phyloP scores from a whole-genome alignment of 352 stramenopile genomes.

The Globisporangium heterothallicum region DNA sequence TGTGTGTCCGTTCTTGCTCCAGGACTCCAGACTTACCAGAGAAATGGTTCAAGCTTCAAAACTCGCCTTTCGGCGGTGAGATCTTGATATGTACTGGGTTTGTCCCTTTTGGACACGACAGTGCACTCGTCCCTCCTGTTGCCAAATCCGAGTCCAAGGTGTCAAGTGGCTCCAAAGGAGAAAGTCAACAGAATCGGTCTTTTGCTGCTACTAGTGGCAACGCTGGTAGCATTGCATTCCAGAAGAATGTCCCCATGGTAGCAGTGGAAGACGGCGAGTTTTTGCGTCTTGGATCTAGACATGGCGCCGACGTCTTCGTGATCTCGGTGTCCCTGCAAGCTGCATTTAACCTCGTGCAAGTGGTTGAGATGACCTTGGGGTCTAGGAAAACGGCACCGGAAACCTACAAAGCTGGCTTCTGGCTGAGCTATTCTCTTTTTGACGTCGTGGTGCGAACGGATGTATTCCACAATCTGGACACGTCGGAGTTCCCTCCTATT shows the following conservation, averaged over 20 bases:
- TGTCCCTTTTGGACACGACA: neutral
- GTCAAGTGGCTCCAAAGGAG: too few species aligned
- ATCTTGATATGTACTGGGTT: conserved; percentile 42
- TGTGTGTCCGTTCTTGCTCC: neutral
- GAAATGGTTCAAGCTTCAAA: conserved; percentile 70
- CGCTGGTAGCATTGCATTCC: neutral
- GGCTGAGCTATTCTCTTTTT: conserved; percentile 83
- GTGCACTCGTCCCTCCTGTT: neutral
- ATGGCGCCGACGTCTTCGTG: conserved; percentile 48
- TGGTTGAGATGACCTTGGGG: conserved; percentile 9
- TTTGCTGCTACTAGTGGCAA: neutral
- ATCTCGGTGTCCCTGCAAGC: conserved; percentile 50
- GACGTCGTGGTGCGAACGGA: conserved; percentile 80
- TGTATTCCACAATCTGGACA: conserved; percentile 55
- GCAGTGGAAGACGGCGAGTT: conserved; percentile 35
- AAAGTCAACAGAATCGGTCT: too few species aligned
- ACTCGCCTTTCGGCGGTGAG: conserved; percentile 62
- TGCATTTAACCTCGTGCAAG: conserved; percentile 28
- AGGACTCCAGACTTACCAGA: conserved; percentile 69
- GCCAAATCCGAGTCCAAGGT: too few species aligned
- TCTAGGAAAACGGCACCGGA: conserved; percentile 1
- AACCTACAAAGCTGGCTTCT: conserved; percentile 35
- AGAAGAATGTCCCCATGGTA: neutral
- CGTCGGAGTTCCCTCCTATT: conserved; percentile 57
- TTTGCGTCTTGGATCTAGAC: conserved; percentile 37